A percentile compares a stretch with the other conserved stretches of the same genome.
These are phyloP conservation scores for Heliosperma pusillum DNA, from an alignment of 148 eudicot species.

Conservation along the genomic window DNA sequence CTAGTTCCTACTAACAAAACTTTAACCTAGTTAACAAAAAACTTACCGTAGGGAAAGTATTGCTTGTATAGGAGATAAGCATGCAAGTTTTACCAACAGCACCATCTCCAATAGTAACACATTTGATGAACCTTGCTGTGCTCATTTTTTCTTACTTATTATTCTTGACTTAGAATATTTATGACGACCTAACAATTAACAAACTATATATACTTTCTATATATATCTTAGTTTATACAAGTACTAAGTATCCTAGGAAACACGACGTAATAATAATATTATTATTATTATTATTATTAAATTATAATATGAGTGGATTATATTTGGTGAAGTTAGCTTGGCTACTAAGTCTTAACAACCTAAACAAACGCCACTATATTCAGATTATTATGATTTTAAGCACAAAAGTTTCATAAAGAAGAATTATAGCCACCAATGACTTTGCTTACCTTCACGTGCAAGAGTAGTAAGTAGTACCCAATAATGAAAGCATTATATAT, in stretches of 20 bases:
- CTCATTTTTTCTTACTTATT: conserved; percentile 13
- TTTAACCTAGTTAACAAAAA: not conserved
- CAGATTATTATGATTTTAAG: not conserved
- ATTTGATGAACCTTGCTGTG: conserved; percentile 29
- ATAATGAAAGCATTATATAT: too few species aligned
- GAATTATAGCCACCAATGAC: conserved; percentile 20
- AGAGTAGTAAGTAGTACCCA: not conserved
- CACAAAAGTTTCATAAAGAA: not conserved
- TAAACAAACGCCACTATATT: conserved; percentile 27
- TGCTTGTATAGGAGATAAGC: conserved; percentile 33
- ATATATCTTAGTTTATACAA: not conserved
- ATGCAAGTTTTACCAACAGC: conserved; percentile 37
- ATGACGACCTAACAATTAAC: not conserved
- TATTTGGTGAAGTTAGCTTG: conserved; percentile 26
- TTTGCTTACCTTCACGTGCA: conserved; percentile 31
- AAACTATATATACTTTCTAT: not conserved
- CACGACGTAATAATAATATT: not conserved
- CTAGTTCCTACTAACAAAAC: too few species aligned
- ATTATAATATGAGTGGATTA: not conserved
- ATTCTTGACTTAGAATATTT: not conserved
- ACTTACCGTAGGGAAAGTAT: conserved; percentile 32
- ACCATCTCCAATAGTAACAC: conserved; percentile 38
- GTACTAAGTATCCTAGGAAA: not conserved
- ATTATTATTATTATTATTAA: too few species aligned
- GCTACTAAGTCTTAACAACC: conserved; percentile 17